Percentiles rank a stretch among this genome's conserved stretches.
phyloP scores from a whole-genome alignment of 805 yeast genomes.

The Candida orba region DNA sequence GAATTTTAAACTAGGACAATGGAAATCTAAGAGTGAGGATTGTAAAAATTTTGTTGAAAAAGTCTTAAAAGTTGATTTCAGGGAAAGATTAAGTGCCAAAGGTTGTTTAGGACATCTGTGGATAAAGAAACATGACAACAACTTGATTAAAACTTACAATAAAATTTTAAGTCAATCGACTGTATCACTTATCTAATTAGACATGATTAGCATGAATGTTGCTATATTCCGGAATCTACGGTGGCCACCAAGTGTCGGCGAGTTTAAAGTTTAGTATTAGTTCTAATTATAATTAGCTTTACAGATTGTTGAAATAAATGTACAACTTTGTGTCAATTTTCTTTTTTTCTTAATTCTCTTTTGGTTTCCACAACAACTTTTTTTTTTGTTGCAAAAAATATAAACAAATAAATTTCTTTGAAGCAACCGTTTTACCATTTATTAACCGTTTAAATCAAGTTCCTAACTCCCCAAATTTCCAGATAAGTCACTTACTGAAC shows the following conservation, averaged over 20 bases:
- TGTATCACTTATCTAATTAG: too few species aligned
- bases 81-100: constrained; percentile 29
- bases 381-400: constrained; percentile 1
- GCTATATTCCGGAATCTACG: too few species aligned
- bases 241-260: too few species aligned
- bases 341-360: neutral
- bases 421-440: neutral
- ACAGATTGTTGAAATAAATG: too few species aligned
- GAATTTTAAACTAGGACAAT: constrained; percentile 31
- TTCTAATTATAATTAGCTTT: too few species aligned
- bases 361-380: constrained; percentile 16
- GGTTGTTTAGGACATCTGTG: constrained; percentile 40
- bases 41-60: constrained; percentile 41
- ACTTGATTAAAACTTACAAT: constrained; percentile 31
- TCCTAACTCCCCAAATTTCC: too few species aligned
- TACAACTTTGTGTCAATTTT: too few species aligned
- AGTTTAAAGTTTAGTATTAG: too few species aligned
- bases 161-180: constrained; percentile 17
- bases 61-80: constrained; percentile 33
- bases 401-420: constrained; percentile 3
- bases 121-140: constrained; percentile 35
- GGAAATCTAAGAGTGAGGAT: constrained; percentile 32
- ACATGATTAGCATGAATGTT: too few species aligned
- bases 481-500: too few species aligned
- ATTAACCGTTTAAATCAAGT: neutral